These are phyloP conservation scores for Leccinum broughii DNA, from an alignment of 768 basidiomycete genomes.

Conservation along the genomic window DNA sequence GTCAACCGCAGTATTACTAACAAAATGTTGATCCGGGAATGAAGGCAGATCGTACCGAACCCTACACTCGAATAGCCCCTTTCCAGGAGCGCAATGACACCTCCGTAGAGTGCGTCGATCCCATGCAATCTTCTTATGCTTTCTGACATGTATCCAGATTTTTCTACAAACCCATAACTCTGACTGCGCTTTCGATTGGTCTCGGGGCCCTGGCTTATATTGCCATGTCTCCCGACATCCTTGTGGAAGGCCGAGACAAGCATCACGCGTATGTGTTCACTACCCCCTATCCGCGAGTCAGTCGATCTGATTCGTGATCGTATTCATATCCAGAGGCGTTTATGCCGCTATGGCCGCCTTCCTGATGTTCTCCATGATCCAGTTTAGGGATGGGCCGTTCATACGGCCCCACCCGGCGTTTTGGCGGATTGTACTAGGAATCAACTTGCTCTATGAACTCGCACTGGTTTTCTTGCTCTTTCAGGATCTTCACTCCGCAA, in stretches of 20 bases:
- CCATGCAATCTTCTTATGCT: background rate
- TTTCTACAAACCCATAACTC: constrained; percentile 82
- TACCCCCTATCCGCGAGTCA: background rate
- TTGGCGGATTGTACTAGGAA: constrained; percentile 77
- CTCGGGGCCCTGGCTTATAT: constrained; percentile 74
- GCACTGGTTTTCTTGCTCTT: constrained; percentile 83
- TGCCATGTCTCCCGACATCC: constrained; percentile 80
- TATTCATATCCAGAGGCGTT: constrained; percentile 52
- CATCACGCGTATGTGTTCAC: constrained; percentile 62
- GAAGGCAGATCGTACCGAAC: constrained; percentile 80
- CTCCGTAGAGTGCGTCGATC: constrained; percentile 65
- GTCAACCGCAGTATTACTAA: constrained; percentile 5
- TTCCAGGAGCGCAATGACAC: constrained; percentile 85
- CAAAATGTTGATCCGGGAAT: constrained; percentile 15
- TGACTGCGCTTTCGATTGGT: constrained; percentile 69
- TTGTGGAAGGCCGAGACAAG: constrained; percentile 83
- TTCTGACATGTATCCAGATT: constrained; percentile 51
- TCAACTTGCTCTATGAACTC: constrained; percentile 83
- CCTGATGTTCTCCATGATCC: constrained; percentile 80
- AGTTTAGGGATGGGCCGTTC: constrained; percentile 89
- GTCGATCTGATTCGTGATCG: constrained; percentile 13
- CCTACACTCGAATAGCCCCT: constrained; percentile 80
- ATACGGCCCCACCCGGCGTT: constrained; percentile 86
- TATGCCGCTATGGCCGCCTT: constrained; percentile 77
- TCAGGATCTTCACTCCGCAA: constrained; percentile 77